phyloP scores from a whole-genome alignment of 768 basidiomycete species.

The Tulasnella sp. region DNA sequence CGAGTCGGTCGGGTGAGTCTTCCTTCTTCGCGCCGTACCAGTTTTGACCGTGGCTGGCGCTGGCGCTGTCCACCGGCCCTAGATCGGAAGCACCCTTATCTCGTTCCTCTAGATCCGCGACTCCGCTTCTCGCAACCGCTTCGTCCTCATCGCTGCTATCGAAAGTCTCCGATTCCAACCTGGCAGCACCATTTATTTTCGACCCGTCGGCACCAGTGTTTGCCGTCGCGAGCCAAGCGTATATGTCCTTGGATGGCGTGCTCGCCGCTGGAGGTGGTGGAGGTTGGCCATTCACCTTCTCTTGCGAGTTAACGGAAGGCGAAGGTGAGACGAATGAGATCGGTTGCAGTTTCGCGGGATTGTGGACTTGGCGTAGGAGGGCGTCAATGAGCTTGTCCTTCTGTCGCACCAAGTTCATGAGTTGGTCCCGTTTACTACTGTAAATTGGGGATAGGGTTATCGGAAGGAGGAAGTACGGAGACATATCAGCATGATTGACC shows the following conservation, averaged over 20 bases:
- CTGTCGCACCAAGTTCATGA: conserved; percentile 75
- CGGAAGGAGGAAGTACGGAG: background rate
- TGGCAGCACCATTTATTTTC: background rate
- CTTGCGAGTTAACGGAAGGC: background rate
- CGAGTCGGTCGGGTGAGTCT: background rate
- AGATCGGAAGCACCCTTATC: background rate
- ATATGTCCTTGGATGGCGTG: conserved; percentile 3
- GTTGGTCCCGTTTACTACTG: conserved; percentile 70
- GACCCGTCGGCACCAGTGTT: background rate
- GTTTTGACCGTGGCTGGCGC: background rate
- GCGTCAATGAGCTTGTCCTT: conserved; percentile 82
- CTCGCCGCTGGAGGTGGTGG: conserved; percentile 1
- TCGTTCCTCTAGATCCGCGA: background rate
- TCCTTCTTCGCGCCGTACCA: background rate
- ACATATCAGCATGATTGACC: background rate
- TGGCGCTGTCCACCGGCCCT: background rate
- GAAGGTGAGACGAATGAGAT: background rate
- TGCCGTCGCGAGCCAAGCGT: conserved; percentile 6
- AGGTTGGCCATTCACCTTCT: background rate
- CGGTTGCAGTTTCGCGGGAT: conserved; percentile 9
- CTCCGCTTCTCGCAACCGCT: background rate
- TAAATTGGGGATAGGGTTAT: background rate
- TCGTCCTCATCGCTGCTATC: conserved; percentile 12
- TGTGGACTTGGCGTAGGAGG: conserved; percentile 62
- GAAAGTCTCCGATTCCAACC: background rate